Percentiles rank a stretch among this genome's conserved stretches.
Evolutionary conservation across 495 filamentous ascomycete genomes (phyloP).

Genomic region (Neurospora africana): DNA sequence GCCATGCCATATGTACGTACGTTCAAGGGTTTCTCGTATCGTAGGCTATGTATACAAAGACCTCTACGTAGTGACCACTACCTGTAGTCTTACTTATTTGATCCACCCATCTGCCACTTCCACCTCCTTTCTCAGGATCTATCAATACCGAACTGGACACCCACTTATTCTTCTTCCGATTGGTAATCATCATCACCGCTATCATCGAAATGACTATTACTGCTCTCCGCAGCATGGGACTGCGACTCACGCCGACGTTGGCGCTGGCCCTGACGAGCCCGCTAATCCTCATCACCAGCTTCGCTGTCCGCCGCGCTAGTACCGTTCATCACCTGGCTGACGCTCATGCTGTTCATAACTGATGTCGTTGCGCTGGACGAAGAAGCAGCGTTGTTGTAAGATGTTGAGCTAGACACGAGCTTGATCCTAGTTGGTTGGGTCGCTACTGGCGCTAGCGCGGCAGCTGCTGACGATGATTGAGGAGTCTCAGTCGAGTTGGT

Average conservation of each 20-base stretch:
- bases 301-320: conserved; percentile 30
- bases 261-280: neutral
- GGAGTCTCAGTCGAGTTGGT: conserved; percentile 49
- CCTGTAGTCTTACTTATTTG: neutral
- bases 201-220: neutral
- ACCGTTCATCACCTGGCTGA: conserved; percentile 31
- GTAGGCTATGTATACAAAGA: neutral
- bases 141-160: neutral
- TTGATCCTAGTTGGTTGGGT: conserved; percentile 37
- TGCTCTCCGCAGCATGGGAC: neutral
- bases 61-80: neutral
- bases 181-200: neutral
- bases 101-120: neutral
- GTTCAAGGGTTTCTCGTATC: neutral
- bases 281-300: conserved; percentile 28
- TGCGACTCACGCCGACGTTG: neutral
- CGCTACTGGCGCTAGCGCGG: conserved; percentile 10
- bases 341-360: conserved; percentile 25
- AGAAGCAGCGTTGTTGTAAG: neutral
- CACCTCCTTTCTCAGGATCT: neutral
- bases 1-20: neutral
- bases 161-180: neutral
- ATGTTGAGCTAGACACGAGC: conserved; percentile 48
- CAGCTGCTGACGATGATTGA: conserved; percentile 32
- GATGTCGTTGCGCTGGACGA: neutral